A percentile compares a stretch with the other conserved stretches of the same genome.
These are phyloP conservation scores for Backusella westeae DNA, from an alignment of 192 early-diverging fungal genomes.

Conservation along the genomic window DNA sequence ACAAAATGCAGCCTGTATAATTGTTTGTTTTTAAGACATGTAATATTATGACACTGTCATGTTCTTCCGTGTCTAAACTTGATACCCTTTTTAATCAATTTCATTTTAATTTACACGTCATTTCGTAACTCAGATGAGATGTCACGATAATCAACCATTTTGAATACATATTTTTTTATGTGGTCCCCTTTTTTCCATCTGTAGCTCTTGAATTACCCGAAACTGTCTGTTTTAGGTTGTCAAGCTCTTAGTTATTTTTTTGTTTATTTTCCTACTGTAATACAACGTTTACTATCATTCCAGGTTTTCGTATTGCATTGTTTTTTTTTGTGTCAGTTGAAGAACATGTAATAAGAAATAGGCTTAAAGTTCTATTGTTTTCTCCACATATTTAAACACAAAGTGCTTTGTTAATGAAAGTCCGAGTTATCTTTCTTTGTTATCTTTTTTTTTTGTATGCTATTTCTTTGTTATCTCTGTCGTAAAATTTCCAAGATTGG, in stretches of 20 bases:
- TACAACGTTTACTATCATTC: neutral
- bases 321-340: neutral
- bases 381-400: neutral
- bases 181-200: neutral
- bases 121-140: neutral
- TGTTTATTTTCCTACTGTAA: neutral
- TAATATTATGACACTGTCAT: neutral
- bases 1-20: neutral
- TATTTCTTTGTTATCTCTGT: neutral
- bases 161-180: neutral
- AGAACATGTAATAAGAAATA: neutral
- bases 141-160: neutral
- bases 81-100: neutral
- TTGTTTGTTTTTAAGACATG: neutral
- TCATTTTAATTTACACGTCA: neutral
- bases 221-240: neutral
- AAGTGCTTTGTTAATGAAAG: neutral
- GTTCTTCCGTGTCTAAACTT: neutral
- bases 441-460: too few species aligned
- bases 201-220: neutral
- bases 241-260: neutral
- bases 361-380: neutral
- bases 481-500: neutral
- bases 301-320: neutral
- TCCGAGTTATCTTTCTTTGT: neutral